Base-by-base conservation (phyloP, 331 rosid species). In the Malus hybrid region DNA sequence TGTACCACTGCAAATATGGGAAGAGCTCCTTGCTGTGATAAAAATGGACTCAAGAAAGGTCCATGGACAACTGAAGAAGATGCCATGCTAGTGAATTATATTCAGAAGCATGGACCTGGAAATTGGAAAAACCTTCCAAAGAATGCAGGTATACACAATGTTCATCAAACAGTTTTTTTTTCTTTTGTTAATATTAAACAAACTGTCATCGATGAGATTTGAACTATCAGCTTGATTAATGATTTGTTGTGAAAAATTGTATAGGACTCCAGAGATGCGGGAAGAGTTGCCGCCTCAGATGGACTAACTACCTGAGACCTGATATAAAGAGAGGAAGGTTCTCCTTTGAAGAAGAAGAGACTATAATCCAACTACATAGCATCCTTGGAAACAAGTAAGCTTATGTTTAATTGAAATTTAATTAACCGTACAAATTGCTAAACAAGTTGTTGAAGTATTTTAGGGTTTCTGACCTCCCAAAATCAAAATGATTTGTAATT, bases 41-140 rank as follows among this genome's bases (percentile, higher is more conserved):
- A 90, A 50, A 85, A 66, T 79, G 97, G 93, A 7, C 95, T 93
- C 65, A 93, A 90, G 71, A 93, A 88, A 80, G 98, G 98, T 81
- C 97, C 98, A 57, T 93, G 98, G 98, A 93, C 97, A 0, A 82
- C 93, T 0, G 98, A 93, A 78, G 98, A 93, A 82, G 98, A 93
- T 83, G 87, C 65, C 14, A 56, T 80, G 81, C 97, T 93, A 67
- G 57, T 70, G 73, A 77, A 74, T 74, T 84, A 78, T 68, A 84
- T 94, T 55, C 90, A 88, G 18, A 73, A 66, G 74, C 90, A 90
- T 78, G 97, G 99, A 22, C 87, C 97, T 0, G 92, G 97, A 57
- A 90, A 92, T 63, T 94, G 99, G 99, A 73, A 93, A 32, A 73
- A 70, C 82, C 96, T 94, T 76, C 99, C 99, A 14, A 89, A 89